These are phyloP conservation scores for Ramichloridium luteum DNA, from an alignment of 2,329 filamentous ascomycete genomes.

Conservation along the genomic window DNA sequence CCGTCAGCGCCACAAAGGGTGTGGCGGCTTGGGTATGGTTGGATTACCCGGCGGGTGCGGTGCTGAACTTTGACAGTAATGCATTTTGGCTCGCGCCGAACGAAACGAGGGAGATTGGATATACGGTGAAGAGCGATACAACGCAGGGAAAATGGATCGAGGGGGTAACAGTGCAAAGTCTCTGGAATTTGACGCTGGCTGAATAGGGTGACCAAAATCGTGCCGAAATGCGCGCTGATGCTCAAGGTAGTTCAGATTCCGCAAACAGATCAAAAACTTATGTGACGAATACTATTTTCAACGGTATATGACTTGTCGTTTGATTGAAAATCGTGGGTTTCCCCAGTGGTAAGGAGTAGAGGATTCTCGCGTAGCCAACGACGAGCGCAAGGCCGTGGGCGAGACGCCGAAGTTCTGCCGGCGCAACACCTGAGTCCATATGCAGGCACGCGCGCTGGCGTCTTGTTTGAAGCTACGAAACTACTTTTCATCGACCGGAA, in stretches of 20 bases:
- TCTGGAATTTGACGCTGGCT: conserved; percentile 37
- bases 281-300: neutral
- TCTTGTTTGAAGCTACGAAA: no score
- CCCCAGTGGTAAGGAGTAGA: no score
- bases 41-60: conserved; percentile 37
- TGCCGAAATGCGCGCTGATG: neutral
- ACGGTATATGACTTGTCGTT: neutral
- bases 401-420: neutral
- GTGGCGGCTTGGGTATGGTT: conserved; percentile 45
- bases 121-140: conserved; percentile 35
- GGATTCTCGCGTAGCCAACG: no score
- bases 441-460: no score
- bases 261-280: neutral
- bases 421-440: neutral
- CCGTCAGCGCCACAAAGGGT: conserved; percentile 35
- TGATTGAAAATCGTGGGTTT: neutral
- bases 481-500: no score
- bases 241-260: no score
- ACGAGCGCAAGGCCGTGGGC: no score
- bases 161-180: conserved; percentile 39
- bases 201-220: conserved; percentile 2
- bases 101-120: conserved; percentile 34
- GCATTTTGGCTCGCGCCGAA: conserved; percentile 39
- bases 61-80: conserved; percentile 43
- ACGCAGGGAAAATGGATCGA: conserved; percentile 33